Base-by-base conservation (phyloP, 345 rosid genomes). In the Linum trigynum region DNA sequence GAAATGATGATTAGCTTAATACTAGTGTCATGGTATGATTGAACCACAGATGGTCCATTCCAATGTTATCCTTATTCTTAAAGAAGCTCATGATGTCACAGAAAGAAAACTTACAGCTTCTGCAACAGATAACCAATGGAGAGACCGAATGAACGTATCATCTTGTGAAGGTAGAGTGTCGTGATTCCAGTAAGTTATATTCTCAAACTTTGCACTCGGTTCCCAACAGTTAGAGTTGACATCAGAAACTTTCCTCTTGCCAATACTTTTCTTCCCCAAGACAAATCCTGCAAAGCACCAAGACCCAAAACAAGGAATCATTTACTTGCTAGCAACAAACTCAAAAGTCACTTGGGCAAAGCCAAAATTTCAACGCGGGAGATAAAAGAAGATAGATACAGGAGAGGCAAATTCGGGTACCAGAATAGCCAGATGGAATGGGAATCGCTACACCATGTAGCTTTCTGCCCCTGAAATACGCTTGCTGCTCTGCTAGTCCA, bases 401-500 rank as follows among this genome's bases (percentile, higher is more conserved):
- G 5, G 45, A 17, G 38, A 45, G 39, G 35, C 15, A 41, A 36
- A 69, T 12, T 38, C 16, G 23, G 62, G 32, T 83, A 90, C 97
- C 97, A 56, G 89, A 85, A 66, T 84, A 90, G 62, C 86, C 90
- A 63, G 60, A 59, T 38, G 94, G 96, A 59, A 90, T 74, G 38
- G 86, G 72, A 71, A 90, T 15, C 23, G 84, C 83, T 38, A 85
- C 76, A 59, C 98, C 98, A 2, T 75, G 84, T 79, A 92, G 65
- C 73, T 80, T 85, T 78, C 97, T 86, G 64, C 98, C 97, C 77
- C 98, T 80, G 76, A 90, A 92, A 81, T 82, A 74, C 5, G 94
- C 87, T 84, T 92, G 92, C 76, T 90, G 83, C 2, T 76, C 77
- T 55, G 39, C 69, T 42, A 88, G 70, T 57, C 87, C 96, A 66